Percentiles rank a stretch among this genome's conserved stretches.
These are phyloP conservation scores for Penicillium taxi DNA, from an alignment of 495 filamentous ascomycete genomes.

Conservation along the genomic window DNA sequence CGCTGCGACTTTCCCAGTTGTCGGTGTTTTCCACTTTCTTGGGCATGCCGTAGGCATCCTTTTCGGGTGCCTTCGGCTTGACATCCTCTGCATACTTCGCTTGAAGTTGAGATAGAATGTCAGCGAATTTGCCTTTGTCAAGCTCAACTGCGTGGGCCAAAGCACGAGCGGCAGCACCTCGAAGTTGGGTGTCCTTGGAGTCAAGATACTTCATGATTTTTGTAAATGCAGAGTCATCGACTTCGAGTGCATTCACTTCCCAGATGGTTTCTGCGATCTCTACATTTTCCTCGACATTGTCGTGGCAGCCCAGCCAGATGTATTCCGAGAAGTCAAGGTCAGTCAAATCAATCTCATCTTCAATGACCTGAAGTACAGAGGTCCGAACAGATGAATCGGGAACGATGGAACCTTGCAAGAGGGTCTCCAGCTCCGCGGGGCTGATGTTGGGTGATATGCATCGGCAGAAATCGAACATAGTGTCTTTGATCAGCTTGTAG, in stretches of 20 bases:
- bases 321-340: conserved; percentile 79
- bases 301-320: conserved; percentile 88
- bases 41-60: conserved; percentile 89
- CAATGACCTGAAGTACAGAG: conserved; percentile 84
- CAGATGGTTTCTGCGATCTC: conserved; percentile 81
- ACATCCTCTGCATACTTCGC: conserved; percentile 65
- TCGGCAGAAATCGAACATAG: conserved; percentile 71
- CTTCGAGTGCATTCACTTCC: conserved; percentile 81
- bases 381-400: conserved; percentile 70
- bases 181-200: conserved; percentile 66
- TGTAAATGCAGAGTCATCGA: conserved; percentile 54
- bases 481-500: conserved; percentile 90
- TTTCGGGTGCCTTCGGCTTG: conserved; percentile 70
- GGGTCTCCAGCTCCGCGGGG: conserved; percentile 56
- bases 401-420: conserved; percentile 68
- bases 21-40: conserved; percentile 75
- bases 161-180: conserved; percentile 74
- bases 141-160: conserved; percentile 62
- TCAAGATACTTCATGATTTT: conserved; percentile 72
- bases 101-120: conserved; percentile 55
- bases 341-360: conserved; percentile 82
- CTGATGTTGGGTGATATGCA: conserved; percentile 70
- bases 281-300: conserved; percentile 79
- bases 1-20: conserved; percentile 83
- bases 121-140: conserved; percentile 47